Base-by-base conservation (phyloP, 371 early-diverging fungal species). In the Mortierella sp. region DNA sequence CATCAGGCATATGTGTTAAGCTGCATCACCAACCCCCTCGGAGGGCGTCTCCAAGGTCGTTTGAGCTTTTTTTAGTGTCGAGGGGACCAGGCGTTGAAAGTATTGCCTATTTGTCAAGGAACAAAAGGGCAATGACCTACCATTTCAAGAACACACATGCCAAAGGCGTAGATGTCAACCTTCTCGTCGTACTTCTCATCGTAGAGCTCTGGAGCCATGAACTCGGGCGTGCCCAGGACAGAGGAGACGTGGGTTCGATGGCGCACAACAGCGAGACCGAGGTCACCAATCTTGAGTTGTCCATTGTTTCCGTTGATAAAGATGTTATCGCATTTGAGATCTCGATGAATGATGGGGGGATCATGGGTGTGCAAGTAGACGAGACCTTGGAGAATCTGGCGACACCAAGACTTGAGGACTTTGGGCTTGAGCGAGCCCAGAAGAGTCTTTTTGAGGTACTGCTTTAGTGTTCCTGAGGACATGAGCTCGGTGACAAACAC, bases 121-220 rank as follows among this genome's bases (percentile, higher is more conserved):
- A 29, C 13, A 43, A 49, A 55, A 54, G 39, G 9, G 34, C 8
- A 28, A 28, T 4, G 14, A 62, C 74, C 63, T 63, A 86, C 92
- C 89, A 95, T 94, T 78, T 96, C 95, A 37, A 95, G 80, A 21
- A 95, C 81, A 70, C 91, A 91, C 95, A 96, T 93, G 63, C 97
- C 97, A 83, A 95, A 96, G 21, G 97, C 94, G 82, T 95, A 96
- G 28, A 96, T 91, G 65, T 95, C 95, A 17, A 94, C 94, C 67
- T 90, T 91, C 79, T 95, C 95, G 70, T 86, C 91, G 80, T 96
- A 96, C 54, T 87, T 85, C 67, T 94, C 96, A 58, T 93, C 91
- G 63, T 97, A 96, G 81, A 95, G 89, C 71, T 96, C 96, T 8
- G 96, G 96, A 19, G 93, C 95, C 93, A 95, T 93, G 74, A 93